Evolutionary conservation across 2,329 filamentous ascomycete genomes (phyloP).

Genomic region (Talaromyces sp.): DNA sequence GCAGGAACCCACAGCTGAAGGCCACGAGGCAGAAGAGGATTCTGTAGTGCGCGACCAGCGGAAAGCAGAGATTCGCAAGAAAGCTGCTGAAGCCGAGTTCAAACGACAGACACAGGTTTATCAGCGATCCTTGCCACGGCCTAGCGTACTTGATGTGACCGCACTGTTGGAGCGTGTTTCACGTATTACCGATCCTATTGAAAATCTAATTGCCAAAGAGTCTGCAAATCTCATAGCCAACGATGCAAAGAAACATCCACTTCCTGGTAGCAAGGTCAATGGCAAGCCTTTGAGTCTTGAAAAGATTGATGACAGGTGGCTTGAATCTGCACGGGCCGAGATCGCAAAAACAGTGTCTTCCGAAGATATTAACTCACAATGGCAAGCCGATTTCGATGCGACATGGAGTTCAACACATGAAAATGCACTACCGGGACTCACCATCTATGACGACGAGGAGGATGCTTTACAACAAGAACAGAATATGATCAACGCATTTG

Average conservation of each 20-base stretch:
- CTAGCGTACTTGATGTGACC: constrained; percentile 66
- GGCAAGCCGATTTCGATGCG: constrained; percentile 48
- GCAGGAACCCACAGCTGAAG: constrained; percentile 52
- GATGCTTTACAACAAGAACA: constrained; percentile 55
- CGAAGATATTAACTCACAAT: constrained; percentile 48
- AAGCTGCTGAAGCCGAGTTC: constrained; percentile 65
- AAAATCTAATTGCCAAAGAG: constrained; percentile 70
- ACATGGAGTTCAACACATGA: constrained; percentile 52
- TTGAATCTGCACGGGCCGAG: constrained; percentile 72
- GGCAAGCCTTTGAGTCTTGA: constrained; percentile 60
- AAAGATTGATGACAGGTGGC: constrained; percentile 63
- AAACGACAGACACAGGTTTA: constrained; percentile 86
- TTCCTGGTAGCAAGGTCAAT: constrained; percentile 64
- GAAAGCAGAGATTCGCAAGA: constrained; percentile 59
- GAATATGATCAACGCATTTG: constrained; percentile 67
- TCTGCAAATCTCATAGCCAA: constrained; percentile 74
- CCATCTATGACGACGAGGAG: constrained; percentile 73
- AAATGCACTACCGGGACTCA: constrained; percentile 65
- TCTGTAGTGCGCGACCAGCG: constrained; percentile 72
- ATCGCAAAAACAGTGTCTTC: constrained; percentile 65
- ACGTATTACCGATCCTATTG: constrained; percentile 59
- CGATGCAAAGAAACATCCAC: constrained; percentile 70
- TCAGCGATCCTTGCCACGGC: constrained; percentile 76
- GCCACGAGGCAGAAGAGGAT: constrained; percentile 60
- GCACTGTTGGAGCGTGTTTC: constrained; percentile 63